Base-by-base conservation (phyloP, 208 protist species). In the Lotmaria passim region DNA sequence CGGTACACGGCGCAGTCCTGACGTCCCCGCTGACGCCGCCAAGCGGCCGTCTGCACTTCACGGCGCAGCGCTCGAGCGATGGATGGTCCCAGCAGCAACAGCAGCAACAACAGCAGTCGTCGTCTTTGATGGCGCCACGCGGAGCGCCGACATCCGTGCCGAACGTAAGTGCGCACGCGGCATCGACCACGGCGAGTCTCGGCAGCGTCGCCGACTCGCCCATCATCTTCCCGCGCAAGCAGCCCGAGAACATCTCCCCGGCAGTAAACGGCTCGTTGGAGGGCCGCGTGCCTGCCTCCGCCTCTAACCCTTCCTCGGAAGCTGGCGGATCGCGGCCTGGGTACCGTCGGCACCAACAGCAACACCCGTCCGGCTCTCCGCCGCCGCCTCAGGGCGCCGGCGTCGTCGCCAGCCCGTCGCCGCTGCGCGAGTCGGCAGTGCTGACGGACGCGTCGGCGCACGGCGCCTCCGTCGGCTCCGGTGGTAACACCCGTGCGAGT, bases 241-340 rank as follows among this genome's bases (percentile, higher is more conserved):
- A 48, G 44, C 28, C 39, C 1, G 61, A 75, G 6, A 75, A 75
- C 44, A 15, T 44, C 38, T 75, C 31, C 8, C 52, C 43, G 3
- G 39, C 41, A 15, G 28, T 75, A 12, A 75, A 62, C 61, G 30
- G 21, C 41, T 68, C 52, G 14, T 43, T 56, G 7, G 51, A 62
- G 8, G 36, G 39, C 28, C 50, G 52, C 14, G 8, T 68, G 10
- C 11, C 60, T 53, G 30, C 43, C 23, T 47, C 57, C 23, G 21
- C 36, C 21, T 43, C 55, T 2, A 8, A 46, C 41, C 41, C 46
- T 14, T 30, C 46, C 5, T 51, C 21, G 46, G 41, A 46, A n/a
- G n/a, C n/a, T n/a, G n/a, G n/a, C n/a, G n/a, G n/a, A n/a, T n/a
- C n/a, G n/a, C n/a, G n/a, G n/a, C n/a, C n/a, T n/a, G n/a, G n/a